Evolutionary conservation across 176 grass and related monocot genomes (phyloP).

Genomic region (Guadua angustifolia): DNA sequence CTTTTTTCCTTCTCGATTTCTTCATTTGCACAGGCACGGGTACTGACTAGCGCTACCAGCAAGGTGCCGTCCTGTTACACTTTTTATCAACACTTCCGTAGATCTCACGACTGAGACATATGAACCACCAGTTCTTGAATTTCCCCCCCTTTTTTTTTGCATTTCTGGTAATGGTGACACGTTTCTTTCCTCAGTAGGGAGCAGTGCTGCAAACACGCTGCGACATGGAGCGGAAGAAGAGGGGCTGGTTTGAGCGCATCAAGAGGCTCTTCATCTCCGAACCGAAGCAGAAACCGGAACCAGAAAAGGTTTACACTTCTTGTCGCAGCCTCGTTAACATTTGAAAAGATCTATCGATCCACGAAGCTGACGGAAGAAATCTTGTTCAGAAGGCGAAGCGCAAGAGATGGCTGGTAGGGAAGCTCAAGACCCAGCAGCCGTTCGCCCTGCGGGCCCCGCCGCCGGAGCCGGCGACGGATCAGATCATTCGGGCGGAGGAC

Average conservation of each 20-base stretch:
- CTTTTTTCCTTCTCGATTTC: not conserved
- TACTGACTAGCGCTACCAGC: slow-evolving; percentile 24
- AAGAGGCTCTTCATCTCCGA: slow-evolving; percentile 59
- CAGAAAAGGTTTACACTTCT: slow-evolving; percentile 44
- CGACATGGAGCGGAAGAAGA: slow-evolving; percentile 48
- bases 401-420: slow-evolving; percentile 61
- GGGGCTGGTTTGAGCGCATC: slow-evolving; percentile 65
- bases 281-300: slow-evolving; percentile 35
- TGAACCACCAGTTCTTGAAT: not conserved
- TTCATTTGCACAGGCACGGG: slow-evolving; percentile 13
- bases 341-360: not conserved
- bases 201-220: not conserved
- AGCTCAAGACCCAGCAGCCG: slow-evolving; percentile 49
- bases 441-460: slow-evolving; percentile 49
- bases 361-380: not conserved
- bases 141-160: not conserved
- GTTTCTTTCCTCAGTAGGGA: not conserved
- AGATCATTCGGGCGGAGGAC: slow-evolving; percentile 54
- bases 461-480: not conserved
- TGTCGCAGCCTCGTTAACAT: not conserved
- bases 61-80: slow-evolving; percentile 18
- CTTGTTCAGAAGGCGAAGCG: slow-evolving; percentile 45
- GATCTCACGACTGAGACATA: slow-evolving; percentile 46
- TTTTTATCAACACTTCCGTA: slow-evolving; percentile 27
- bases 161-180: slow-evolving; percentile 19